Conservation (phyloP, 2,329 filamentous ascomycete genomes). For the Cytospora schulzeri region DNA sequence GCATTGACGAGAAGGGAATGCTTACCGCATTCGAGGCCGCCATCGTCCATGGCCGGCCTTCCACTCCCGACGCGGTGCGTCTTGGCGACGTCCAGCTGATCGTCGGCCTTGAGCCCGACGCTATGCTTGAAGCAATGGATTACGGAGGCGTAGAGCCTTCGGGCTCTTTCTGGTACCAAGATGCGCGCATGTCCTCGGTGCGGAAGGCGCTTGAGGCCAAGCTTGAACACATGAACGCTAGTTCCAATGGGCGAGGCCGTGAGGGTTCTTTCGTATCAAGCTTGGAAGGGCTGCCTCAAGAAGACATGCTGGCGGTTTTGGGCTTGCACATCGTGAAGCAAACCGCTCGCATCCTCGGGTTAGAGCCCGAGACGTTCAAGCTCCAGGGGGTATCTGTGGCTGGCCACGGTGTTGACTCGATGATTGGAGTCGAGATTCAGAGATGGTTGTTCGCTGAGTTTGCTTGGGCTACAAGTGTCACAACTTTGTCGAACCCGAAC, state of each 20-base stretch:
- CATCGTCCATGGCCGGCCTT: slow-evolving; percentile 12
- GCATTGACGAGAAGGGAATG: slow-evolving; percentile 25
- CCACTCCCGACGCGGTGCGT: not conserved
- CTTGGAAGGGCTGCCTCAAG: not conserved
- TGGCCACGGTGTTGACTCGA: not conserved
- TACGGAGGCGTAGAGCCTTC: not conserved
- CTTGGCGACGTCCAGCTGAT: not conserved
- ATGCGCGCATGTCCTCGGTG: not conserved
- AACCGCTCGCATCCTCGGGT: not conserved
- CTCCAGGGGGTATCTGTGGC: not conserved
- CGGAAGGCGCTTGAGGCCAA: not conserved
- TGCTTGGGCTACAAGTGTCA: no score
- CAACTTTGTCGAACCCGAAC: no score
- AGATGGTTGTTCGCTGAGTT: not conserved
- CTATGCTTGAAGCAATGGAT: not conserved
- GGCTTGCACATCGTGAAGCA: not conserved
- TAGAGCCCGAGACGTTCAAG: not conserved
- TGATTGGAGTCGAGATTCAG: not conserved
- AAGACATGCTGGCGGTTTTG: not conserved
- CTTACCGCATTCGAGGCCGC: slow-evolving; percentile 30
- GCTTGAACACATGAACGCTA: not conserved
- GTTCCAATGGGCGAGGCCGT: no score
- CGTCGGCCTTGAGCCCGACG: not conserved
- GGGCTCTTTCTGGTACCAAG: not conserved
- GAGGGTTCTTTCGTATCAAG: not conserved